Base-by-base conservation (phyloP, 208 protist genomes). In the Trypanosoma congolense region DNA sequence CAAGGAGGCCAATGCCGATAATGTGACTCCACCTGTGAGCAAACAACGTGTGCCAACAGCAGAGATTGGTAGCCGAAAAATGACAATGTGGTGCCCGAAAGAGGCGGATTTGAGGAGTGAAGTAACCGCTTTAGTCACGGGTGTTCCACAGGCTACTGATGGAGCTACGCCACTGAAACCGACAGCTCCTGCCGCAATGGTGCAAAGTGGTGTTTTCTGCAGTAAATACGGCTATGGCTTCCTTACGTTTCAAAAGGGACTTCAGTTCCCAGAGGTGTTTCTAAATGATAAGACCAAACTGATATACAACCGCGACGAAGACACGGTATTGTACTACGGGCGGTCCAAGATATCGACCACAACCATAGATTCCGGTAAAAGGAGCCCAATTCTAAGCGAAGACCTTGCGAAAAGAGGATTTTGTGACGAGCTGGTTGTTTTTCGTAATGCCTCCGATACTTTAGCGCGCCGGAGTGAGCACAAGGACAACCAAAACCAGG, bases 261-360 rank as follows among this genome's bases (percentile, higher is more conserved):
- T 52, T 24, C 51, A 53, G 12, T 48, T 61, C 28, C 50, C 65
- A 26, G 42, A 40, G 25, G 56, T 72, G 29, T 62, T 80, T 55
- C 59, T 85, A 21, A 85, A 85, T 51, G 77, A 85, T 63, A 63
- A 68, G 40, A 78, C 77, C 2, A 85, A 85, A 40, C 46, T 85
- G 16, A 43, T 80, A 3, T 70, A 62, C 48, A 58, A 75, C 44
- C 26, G 43, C 33, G 31, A 22, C 19, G 49, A 49, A 18, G 70
- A 83, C 40, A 67, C 48, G 16, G 73, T 65, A 25, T 56, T 61
- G 25, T 80, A 80, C 42, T 74, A 71, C 41, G 56, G 47, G 40
- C 65, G 72, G 0, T 50, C 40, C 12, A 56, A 54, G 31, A 54
- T 64, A 35, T 56, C 53, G 30, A 28, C 44, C 1, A 21, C 21